Evolutionary conservation across 768 basidiomycete species (phyloP).

Genomic region (Cyathus striatus): DNA sequence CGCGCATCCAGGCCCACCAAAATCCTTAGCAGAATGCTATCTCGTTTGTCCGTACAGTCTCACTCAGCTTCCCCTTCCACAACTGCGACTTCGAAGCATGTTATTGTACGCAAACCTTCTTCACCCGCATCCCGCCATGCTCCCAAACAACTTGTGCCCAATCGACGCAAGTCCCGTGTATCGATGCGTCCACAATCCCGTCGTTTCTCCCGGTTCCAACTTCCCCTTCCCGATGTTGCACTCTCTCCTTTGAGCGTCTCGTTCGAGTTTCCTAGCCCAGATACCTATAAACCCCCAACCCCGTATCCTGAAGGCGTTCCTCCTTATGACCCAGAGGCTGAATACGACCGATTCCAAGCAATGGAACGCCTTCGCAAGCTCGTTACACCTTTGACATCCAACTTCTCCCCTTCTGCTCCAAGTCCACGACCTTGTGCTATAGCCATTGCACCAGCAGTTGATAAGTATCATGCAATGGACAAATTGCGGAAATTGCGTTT

Average conservation of each 20-base stretch:
- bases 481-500: background rate
- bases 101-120: too few relatives aligned
- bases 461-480: background rate
- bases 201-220: background rate
- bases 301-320: background rate
- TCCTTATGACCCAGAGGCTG: background rate
- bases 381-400: background rate
- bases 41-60: slow-evolving; percentile 8
- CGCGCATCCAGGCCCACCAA: slow-evolving; percentile 4
- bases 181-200: too few relatives aligned
- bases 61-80: slow-evolving; percentile 1
- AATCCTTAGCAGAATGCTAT: slow-evolving; percentile 11
- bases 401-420: background rate
- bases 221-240: background rate
- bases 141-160: too few relatives aligned
- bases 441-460: background rate
- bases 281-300: too few relatives aligned
- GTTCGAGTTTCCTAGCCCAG: background rate
- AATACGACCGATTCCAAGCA: background rate
- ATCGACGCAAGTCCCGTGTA: too few relatives aligned
- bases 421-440: background rate
- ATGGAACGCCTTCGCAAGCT: background rate
- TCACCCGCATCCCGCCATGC: background rate
- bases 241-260: background rate
- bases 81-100: background rate